phyloP scores from a whole-genome alignment of 2,329 filamentous ascomycete genomes.

The Trichoderma citrinoviride region DNA sequence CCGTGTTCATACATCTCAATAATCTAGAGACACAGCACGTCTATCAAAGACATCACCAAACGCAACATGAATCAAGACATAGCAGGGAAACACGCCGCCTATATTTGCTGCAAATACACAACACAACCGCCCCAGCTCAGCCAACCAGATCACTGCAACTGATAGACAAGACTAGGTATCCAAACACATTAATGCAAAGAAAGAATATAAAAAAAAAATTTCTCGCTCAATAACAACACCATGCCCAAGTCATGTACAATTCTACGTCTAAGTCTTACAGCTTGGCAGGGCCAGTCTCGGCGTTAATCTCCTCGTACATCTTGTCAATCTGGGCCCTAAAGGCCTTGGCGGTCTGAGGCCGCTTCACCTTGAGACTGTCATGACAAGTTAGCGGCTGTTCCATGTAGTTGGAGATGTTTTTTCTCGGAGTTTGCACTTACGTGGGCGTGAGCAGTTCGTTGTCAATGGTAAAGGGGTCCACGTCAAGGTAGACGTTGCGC shows the following conservation, averaged over 20 bases:
- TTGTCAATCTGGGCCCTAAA: conserved; percentile 53
- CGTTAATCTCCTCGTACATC: conserved; percentile 56
- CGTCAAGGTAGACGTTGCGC: conserved; percentile 66
- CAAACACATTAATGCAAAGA: not conserved
- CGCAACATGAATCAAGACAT: not conserved
- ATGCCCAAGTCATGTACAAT: conserved; percentile 10
- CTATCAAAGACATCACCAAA: not conserved
- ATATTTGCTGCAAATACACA: not conserved
- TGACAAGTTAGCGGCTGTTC: conserved; percentile 23
- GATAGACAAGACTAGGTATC: not conserved
- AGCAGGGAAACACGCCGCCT: not conserved
- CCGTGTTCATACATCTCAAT: too few relatives aligned
- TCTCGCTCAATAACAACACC: conserved; percentile 5
- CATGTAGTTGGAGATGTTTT: not conserved
- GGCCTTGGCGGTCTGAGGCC: conserved; percentile 53
- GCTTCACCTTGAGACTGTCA: conserved; percentile 57
- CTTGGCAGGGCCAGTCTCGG: conserved; percentile 39
- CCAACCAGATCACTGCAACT: not conserved
- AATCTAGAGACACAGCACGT: not conserved
- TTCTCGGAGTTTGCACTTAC: conserved; percentile 61
- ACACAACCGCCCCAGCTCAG: not conserved
- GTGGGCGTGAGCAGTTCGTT: conserved; percentile 88
- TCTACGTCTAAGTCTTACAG: conserved; percentile 35
- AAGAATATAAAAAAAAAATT: not conserved
- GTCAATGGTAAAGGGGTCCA: conserved; percentile 91